phyloP scores from a whole-genome alignment of 75 land plant genomes.

The Pinus albicaulis region DNA sequence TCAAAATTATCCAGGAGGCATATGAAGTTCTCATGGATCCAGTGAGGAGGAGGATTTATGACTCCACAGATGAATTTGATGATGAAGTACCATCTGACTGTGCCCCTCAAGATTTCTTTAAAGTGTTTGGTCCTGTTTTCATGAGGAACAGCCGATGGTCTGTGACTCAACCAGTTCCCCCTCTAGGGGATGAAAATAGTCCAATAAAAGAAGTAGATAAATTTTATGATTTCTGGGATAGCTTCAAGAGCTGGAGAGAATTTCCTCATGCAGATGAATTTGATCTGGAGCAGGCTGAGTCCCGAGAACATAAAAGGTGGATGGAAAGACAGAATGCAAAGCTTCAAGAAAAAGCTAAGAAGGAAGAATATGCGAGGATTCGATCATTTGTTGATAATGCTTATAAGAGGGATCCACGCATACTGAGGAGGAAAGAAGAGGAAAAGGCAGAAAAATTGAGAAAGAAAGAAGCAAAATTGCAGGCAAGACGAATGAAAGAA shows the following conservation, averaged over 20 bases:
- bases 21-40: conserved; percentile 97
- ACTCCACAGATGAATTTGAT: conserved; percentile 98
- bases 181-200: conserved; percentile 71
- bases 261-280: conserved; percentile 96
- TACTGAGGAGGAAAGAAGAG: conserved; percentile 76
- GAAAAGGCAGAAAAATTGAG: conserved; percentile 85
- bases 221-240: conserved; percentile 91
- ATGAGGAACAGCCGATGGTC: conserved; percentile 94
- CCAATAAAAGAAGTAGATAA: conserved; percentile 67
- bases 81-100: conserved; percentile 94
- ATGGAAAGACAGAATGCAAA: conserved; percentile 99
- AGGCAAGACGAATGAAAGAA: conserved; percentile 79
- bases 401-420: conserved; percentile 85
- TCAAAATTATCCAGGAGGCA: conserved; percentile 91
- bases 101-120: conserved; percentile 82
- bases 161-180: conserved; percentile 66
- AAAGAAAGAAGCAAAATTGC: conserved; percentile 76
- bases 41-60: conserved; percentile 84
- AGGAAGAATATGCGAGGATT: conserved; percentile 83
- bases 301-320: conserved; percentile 97
- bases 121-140: conserved; percentile 95
- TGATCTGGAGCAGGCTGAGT: conserved; percentile 93
- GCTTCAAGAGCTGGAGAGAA: conserved; percentile 95
- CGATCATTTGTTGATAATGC: conserved; percentile 89
- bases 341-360: conserved; percentile 86